Conservation (phyloP, 768 basidiomycete species). For the Lactarius quietus region DNA sequence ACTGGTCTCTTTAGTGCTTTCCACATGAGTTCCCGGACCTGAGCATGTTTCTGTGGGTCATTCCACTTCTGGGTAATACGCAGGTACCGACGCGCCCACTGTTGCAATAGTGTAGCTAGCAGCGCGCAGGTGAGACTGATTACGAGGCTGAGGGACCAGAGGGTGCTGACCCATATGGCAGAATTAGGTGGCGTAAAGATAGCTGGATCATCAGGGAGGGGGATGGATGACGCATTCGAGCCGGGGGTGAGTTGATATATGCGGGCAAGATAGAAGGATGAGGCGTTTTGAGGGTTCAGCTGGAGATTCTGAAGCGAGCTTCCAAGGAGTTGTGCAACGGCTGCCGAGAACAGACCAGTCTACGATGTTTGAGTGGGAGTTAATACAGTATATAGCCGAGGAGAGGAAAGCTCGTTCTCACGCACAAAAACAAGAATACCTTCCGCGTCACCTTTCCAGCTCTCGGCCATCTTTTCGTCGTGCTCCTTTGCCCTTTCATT, state of each 20-base stretch:
- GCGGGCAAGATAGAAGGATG: conserved; percentile 1
- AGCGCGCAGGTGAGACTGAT: background rate
- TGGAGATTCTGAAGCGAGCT: background rate
- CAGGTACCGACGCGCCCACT: background rate
- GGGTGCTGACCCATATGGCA: background rate
- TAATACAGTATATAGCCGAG: too few relatives aligned
- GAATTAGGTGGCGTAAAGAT: background rate
- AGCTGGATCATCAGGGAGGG: background rate
- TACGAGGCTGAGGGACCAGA: background rate
- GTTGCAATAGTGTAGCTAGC: background rate
- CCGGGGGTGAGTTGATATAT: conserved; percentile 2
- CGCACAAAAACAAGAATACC: conserved; percentile 7
- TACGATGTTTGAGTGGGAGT: background rate
- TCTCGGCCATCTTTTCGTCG: background rate
- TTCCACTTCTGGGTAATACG: background rate
- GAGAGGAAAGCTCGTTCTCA: background rate
- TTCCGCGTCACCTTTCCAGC: conserved; percentile 6
- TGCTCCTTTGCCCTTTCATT: background rate
- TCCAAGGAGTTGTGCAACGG: background rate
- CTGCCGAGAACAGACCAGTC: conserved; percentile 7
- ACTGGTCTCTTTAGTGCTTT: background rate
- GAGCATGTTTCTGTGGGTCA: background rate
- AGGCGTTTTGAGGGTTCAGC: background rate
- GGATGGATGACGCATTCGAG: background rate
- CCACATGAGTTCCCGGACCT: background rate